phyloP scores from a whole-genome alignment of 768 basidiomycete species.

The Candolleomyces aberdarensis region DNA sequence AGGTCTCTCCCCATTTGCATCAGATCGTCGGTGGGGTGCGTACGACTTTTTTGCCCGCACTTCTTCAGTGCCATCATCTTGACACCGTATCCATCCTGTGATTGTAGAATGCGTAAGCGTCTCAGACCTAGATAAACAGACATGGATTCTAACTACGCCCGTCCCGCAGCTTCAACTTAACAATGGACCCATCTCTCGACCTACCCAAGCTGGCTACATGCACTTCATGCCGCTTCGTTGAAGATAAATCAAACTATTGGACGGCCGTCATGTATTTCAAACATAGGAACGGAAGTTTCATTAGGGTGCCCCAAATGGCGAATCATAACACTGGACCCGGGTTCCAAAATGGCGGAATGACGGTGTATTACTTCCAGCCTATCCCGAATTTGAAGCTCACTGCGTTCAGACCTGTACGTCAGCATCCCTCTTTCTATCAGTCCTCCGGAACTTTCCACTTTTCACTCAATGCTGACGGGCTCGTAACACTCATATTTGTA shows the following conservation, averaged over 20 bases:
- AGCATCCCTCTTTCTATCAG: background rate
- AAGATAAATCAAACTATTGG: constrained; percentile 15
- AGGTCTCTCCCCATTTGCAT: constrained; percentile 12
- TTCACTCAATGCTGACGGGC: background rate
- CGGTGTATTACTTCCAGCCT: constrained; percentile 10
- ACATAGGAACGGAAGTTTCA: constrained; percentile 10
- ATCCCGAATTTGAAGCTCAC: background rate
- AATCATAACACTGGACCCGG: constrained; percentile 10
- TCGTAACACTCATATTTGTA: background rate
- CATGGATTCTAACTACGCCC: background rate
- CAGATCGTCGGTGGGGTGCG: constrained; percentile 12
- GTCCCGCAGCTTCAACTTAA: constrained; percentile 7
- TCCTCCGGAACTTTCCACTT: background rate
- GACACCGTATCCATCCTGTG: background rate
- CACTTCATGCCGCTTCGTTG: constrained; percentile 13
- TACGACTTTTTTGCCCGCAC: background rate
- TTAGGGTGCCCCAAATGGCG: constrained; percentile 10
- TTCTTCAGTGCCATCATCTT: background rate
- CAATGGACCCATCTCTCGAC: constrained; percentile 11
- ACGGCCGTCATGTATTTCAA: constrained; percentile 15
- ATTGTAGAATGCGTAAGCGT: constrained; percentile 8
- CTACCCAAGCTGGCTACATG: constrained; percentile 9
- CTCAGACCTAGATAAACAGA: background rate
- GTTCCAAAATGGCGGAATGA: constrained; percentile 7
- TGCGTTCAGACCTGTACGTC: background rate